Percentiles rank a stretch among this genome's conserved stretches.
These are phyloP conservation scores for Termitomyces sp. DNA, from an alignment of 768 basidiomycete species.

Conservation along the genomic window DNA sequence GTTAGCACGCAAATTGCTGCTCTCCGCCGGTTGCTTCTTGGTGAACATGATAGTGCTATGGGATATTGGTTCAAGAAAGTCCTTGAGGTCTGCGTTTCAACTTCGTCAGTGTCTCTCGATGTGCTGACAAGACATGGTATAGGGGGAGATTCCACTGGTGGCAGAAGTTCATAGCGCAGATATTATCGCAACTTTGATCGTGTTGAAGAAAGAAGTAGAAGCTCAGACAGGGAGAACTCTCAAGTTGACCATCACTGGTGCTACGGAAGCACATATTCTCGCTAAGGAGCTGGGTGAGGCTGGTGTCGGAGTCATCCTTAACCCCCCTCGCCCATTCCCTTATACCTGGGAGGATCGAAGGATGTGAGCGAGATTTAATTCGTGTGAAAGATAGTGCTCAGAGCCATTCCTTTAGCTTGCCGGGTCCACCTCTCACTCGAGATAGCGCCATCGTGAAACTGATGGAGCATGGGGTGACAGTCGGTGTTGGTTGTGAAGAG, in stretches of 20 bases:
- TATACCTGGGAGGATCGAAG: conserved; percentile 64
- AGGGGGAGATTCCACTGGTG: conserved; percentile 75
- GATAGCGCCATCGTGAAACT: conserved; percentile 56
- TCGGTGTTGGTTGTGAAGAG: conserved; percentile 61
- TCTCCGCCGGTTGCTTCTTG: conserved; percentile 62
- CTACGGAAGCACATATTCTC: conserved; percentile 62
- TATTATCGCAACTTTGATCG: conserved; percentile 72
- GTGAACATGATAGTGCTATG: conserved; percentile 30
- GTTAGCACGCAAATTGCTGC: conserved; percentile 81
- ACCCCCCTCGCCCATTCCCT: conserved; percentile 69
- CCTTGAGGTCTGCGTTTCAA: conserved; percentile 30
- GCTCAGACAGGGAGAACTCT: conserved; percentile 36
- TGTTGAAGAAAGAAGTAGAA: conserved; percentile 66
- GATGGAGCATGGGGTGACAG: conserved; percentile 63
- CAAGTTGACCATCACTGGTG: conserved; percentile 62
- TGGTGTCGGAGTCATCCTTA: conserved; percentile 44
- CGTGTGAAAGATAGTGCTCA: not conserved
- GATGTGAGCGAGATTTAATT: conserved; percentile 39
- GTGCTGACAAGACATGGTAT: not conserved
- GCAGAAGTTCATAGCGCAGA: conserved; percentile 76
- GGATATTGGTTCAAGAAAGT: conserved; percentile 47
- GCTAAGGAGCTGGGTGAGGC: conserved; percentile 61
- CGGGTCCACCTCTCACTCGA: conserved; percentile 70
- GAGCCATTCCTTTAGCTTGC: conserved; percentile 34
- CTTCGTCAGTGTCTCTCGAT: not conserved